These are phyloP conservation scores for Termitomyces sp. DNA, from an alignment of 768 basidiomycete species.

Conservation along the genomic window DNA sequence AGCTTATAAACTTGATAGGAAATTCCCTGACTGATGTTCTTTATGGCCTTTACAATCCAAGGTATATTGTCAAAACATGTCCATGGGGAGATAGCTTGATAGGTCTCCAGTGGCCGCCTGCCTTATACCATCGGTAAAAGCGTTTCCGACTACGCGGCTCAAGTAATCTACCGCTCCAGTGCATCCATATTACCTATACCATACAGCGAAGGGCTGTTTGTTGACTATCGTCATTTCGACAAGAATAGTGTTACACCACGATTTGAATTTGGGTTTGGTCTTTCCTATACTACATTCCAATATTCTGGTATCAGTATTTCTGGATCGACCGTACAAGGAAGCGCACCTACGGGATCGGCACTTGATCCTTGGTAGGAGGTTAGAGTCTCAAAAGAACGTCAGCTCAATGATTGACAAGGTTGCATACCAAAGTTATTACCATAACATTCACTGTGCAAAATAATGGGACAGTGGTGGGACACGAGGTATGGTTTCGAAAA, in stretches of 20 bases:
- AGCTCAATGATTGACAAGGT: constrained; percentile 22
- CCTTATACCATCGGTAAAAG: constrained; percentile 52
- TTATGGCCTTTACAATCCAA: constrained; percentile 56
- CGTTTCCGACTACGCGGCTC: constrained; percentile 50
- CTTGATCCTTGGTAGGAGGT: constrained; percentile 41
- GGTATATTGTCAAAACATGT: constrained; percentile 24
- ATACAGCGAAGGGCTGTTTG: constrained; percentile 53
- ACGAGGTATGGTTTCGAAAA: constrained; percentile 34
- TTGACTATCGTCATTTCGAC: constrained; percentile 59
- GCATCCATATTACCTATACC: constrained; percentile 39
- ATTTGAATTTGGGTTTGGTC: constrained; percentile 46
- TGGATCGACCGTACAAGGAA: constrained; percentile 33
- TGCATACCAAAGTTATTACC: constrained; percentile 47
- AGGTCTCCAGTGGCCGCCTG: constrained; percentile 31
- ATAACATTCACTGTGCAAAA: constrained; percentile 50
- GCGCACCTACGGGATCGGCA: constrained; percentile 41
- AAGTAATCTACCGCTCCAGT: constrained; percentile 33
- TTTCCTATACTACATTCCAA: constrained; percentile 54
- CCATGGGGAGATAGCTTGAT: not conserved
- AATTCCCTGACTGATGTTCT: constrained; percentile 54
- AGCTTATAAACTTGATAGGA: constrained; percentile 23
- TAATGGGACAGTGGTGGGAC: constrained; percentile 46
- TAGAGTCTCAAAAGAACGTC: not conserved
- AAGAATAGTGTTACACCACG: constrained; percentile 37
- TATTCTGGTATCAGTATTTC: constrained; percentile 40